Conservation (phyloP, 208 protist species). For the Trichomonas vaginalis region DNA sequence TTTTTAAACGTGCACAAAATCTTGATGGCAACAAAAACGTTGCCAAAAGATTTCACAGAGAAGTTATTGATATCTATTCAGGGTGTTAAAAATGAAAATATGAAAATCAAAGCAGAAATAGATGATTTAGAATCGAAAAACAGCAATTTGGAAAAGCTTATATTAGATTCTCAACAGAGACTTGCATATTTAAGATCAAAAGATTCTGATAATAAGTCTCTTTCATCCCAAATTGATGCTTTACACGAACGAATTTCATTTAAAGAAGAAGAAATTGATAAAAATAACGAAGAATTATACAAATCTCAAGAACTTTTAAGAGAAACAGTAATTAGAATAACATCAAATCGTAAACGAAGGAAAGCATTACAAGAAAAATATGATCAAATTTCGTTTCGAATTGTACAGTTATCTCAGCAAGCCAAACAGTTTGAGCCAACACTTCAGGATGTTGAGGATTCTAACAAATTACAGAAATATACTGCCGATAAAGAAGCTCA, state of each 20-base stretch:
- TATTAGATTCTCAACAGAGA: neutral
- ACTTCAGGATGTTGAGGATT: neutral
- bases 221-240: neutral
- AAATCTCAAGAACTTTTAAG: neutral
- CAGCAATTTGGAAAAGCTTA: neutral
- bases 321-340: neutral
- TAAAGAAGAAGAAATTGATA: neutral
- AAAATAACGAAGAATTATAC: neutral
- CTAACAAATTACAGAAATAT: neutral
- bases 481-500: neutral
- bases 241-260: neutral
- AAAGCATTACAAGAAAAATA: neutral
- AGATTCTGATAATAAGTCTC: neutral
- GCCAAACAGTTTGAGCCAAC: neutral
- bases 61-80: neutral
- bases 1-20: too few species aligned
- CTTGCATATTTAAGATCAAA: neutral
- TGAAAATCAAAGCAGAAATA: neutral
- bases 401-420: neutral
- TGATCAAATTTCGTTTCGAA: neutral
- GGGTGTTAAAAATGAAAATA: neutral
- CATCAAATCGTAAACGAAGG: neutral
- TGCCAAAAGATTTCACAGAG: neutral
- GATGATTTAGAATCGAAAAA: neutral
- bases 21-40: too few species aligned